Base-by-base conservation (phyloP, 2,329 filamentous ascomycete species). In the Orbilia quercus region DNA sequence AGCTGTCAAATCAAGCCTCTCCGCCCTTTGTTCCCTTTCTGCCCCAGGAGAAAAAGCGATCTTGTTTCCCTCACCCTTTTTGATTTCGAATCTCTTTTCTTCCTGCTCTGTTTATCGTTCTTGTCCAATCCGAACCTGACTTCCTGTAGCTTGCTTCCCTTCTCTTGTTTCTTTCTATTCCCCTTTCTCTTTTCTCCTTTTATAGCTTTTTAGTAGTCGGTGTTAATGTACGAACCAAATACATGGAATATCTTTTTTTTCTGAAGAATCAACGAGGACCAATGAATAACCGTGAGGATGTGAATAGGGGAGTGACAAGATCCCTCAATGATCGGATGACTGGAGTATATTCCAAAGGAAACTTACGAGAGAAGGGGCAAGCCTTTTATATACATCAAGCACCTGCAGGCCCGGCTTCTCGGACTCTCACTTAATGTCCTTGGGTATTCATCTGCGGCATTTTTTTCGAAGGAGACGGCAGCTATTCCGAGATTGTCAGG, bases 41-140 rank as follows among this genome's bases (percentile, higher is more conserved):
- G 57, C 60, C 76, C 75, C 74, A 69, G 73, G 70, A 77, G 75
- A 77, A 77, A 77, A 72, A 76, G 73, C 73, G 75, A 75, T 76
- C 78, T 75, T 77, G 75, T 57, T 55, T 67, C 57, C 54, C 48
- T 71, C 50, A 77, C 45, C 67, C 74, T 38, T 59, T 54, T 55
- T 48, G 25, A 25, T 42, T 22, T 38, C 45, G 20, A 40, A 23
- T 23, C 20, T 50, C n/a, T 23, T 20, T 48, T 25, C 16, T 40
- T 16, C 48, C 45, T n/a, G n/a, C n/a, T n/a, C n/a, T n/a, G n/a
- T n/a, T n/a, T n/a, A n/a, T 53, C 50, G 2, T 44, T 53, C 9
- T 42, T 64, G 36, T 22, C 38, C 31, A 48, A 31, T 58, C 25
- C 40, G 44, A 38, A 71, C 48, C 57, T n/a, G n/a, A n/a, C n/a